These are phyloP conservation scores for Talaromyces sp. DNA, from an alignment of 2,329 filamentous ascomycete species.

Conservation along the genomic window DNA sequence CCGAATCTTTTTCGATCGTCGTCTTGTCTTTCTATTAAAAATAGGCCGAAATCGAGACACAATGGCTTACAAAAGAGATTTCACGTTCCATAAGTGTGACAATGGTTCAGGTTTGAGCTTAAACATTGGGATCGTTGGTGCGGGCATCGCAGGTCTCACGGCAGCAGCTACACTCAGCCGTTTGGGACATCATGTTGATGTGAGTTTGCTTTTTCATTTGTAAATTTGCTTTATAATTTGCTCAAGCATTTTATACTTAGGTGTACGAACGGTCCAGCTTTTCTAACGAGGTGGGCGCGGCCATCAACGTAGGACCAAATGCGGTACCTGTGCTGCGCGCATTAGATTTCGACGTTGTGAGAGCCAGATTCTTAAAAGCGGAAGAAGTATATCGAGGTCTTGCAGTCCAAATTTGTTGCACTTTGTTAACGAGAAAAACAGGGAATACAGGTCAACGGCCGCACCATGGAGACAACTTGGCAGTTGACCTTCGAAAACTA, in stretches of 20 bases:
- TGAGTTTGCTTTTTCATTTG: not conserved
- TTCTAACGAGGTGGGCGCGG: constrained; percentile 54
- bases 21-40: not conserved
- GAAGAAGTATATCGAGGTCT: constrained; percentile 13
- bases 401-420: not conserved
- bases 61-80: not conserved
- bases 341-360: constrained; percentile 39
- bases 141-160: constrained; percentile 30
- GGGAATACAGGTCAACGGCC: constrained; percentile 36
- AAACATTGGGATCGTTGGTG: constrained; percentile 27
- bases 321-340: constrained; percentile 51
- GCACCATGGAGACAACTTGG: constrained; percentile 24
- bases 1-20: not conserved
- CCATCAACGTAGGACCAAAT: constrained; percentile 60
- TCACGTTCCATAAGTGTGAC: not conserved
- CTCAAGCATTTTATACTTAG: constrained; percentile 13
- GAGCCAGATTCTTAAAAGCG: constrained; percentile 29
- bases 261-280: constrained; percentile 54
- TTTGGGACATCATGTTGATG: constrained; percentile 44
- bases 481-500: constrained; percentile 11
- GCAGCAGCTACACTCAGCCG: constrained; percentile 46
- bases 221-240: not conserved
- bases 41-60: not conserved
- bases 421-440: constrained; percentile 15
- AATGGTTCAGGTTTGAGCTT: constrained; percentile 7